phyloP scores from a whole-genome alignment of 805 yeast species.

The Pichia gijzeniarum region DNA sequence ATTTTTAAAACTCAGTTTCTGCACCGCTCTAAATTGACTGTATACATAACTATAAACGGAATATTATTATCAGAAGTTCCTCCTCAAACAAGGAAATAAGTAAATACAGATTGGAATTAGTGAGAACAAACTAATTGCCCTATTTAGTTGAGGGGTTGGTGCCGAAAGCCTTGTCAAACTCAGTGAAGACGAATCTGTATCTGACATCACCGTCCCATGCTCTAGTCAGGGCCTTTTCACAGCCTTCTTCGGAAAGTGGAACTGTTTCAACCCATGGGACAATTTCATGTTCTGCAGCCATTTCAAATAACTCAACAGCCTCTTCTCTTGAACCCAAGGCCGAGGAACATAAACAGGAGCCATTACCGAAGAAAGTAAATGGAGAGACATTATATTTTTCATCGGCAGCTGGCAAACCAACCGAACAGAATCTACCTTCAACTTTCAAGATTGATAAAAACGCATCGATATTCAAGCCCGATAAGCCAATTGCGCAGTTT shows the following conservation, averaged over 20 bases:
- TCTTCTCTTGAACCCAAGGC: constrained; percentile 44
- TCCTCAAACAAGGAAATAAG: no score
- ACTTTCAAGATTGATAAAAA: constrained; percentile 31
- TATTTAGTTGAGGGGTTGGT: constrained; percentile 11
- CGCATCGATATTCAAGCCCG: constrained; percentile 32
- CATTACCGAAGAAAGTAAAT: constrained; percentile 42
- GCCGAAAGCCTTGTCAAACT: constrained; percentile 40
- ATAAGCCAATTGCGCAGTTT: constrained; percentile 37
- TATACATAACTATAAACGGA: no score
- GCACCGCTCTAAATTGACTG: no score
- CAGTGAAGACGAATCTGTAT: constrained; percentile 46
- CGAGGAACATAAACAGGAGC: constrained; percentile 39
- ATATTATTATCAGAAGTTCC: no score
- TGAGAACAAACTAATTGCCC: no score
- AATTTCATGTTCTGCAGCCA: constrained; percentile 39
- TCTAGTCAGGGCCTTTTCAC: constrained; percentile 38
- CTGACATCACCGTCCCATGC: constrained; percentile 43
- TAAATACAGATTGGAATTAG: no score
- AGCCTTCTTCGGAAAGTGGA: constrained; percentile 39
- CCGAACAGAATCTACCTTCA: constrained; percentile 39
- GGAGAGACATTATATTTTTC: constrained; percentile 43
- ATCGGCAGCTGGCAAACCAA: constrained; percentile 39
- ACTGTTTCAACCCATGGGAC: constrained; percentile 47
- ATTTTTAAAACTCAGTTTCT: no score
- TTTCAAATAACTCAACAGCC: constrained; percentile 37